Percentiles rank a stretch among this genome's conserved stretches.
phyloP scores from a whole-genome alignment of 2,329 filamentous ascomycete species.

The Xylariaceae sp. region DNA sequence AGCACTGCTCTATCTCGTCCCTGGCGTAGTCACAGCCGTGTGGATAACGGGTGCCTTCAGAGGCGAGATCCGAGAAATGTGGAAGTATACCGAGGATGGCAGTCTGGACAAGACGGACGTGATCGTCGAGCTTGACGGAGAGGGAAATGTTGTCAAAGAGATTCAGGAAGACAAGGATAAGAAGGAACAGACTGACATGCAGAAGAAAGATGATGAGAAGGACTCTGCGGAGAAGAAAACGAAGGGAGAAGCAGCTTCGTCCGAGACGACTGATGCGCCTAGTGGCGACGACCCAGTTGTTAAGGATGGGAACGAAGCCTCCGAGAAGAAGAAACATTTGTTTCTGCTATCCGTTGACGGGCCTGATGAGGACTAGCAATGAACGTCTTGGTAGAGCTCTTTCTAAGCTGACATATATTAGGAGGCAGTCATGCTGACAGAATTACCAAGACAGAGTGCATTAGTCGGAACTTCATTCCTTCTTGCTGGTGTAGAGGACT shows the following conservation, averaged over 20 bases:
- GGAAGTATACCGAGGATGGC: slow-evolving; percentile 73
- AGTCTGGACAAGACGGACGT: slow-evolving; percentile 51
- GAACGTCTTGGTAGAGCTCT: not conserved
- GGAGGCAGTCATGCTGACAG: too few relatives aligned
- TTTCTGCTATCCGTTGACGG: slow-evolving; percentile 32
- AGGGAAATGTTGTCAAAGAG: slow-evolving; percentile 43
- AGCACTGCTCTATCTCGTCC: slow-evolving; percentile 86
- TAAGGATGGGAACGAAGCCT: slow-evolving; percentile 10
- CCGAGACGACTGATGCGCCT: slow-evolving; percentile 11
- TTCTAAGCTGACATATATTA: too few relatives aligned
- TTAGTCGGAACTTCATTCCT: too few relatives aligned
- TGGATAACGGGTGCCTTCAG: slow-evolving; percentile 68
- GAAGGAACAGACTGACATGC: slow-evolving; percentile 30
- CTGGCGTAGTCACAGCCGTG: slow-evolving; percentile 68
- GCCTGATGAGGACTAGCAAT: slow-evolving; percentile 16
- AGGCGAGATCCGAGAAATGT: slow-evolving; percentile 71
- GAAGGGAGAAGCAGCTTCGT: not conserved
- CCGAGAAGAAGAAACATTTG: slow-evolving; percentile 14
- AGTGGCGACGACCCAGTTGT: slow-evolving; percentile 8
- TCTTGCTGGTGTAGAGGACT: too few relatives aligned
- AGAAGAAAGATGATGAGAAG: slow-evolving; percentile 20
- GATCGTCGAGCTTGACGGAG: slow-evolving; percentile 48
- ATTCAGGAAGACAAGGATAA: slow-evolving; percentile 35
- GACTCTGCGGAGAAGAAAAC: slow-evolving; percentile 22
- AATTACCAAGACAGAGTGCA: too few relatives aligned